Percentiles rank a stretch among this genome's conserved stretches.
phyloP scores from a whole-genome alignment of 805 yeast species.

The Saccharomycopsis sp. region DNA sequence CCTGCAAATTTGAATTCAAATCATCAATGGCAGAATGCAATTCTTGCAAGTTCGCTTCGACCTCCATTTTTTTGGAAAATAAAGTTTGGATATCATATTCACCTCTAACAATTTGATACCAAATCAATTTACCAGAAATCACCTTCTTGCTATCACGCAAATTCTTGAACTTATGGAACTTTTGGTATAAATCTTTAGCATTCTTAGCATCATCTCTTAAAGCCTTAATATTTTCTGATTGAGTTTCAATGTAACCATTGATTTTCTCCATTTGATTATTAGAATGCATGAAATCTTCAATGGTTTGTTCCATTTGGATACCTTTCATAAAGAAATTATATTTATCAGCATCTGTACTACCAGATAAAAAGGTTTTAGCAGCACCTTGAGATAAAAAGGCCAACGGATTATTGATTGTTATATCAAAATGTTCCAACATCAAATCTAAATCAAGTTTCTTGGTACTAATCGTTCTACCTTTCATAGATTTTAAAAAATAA shows the following conservation, averaged over 20 bases:
- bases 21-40: slow-evolving; percentile 19
- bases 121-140: slow-evolving; percentile 37
- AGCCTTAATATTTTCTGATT: slow-evolving; percentile 29
- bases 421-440: slow-evolving; percentile 59
- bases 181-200: slow-evolving; percentile 31
- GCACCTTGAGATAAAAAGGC: slow-evolving; percentile 89
- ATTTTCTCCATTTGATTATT: slow-evolving; percentile 27
- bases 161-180: slow-evolving; percentile 32
- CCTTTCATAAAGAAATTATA: slow-evolving; percentile 75
- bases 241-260: slow-evolving; percentile 29
- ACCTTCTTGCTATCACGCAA: slow-evolving; percentile 29
- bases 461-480: slow-evolving; percentile 37
- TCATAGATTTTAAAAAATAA: slow-evolving; percentile 42
- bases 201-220: slow-evolving; percentile 32
- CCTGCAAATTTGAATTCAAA: slow-evolving; percentile 3
- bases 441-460: slow-evolving; percentile 58
- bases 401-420: slow-evolving; percentile 83
- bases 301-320: slow-evolving; percentile 59
- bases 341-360: slow-evolving; percentile 61
- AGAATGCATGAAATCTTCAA: slow-evolving; percentile 38
- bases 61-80: slow-evolving; percentile 21
- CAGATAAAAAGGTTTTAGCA: slow-evolving; percentile 81
- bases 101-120: slow-evolving; percentile 32
- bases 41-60: slow-evolving; percentile 11
- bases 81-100: slow-evolving; percentile 21